A percentile compares a stretch with the other conserved stretches of the same genome.
phyloP scores from a whole-genome alignment of 306 rosid species.

The Senna siamea region DNA sequence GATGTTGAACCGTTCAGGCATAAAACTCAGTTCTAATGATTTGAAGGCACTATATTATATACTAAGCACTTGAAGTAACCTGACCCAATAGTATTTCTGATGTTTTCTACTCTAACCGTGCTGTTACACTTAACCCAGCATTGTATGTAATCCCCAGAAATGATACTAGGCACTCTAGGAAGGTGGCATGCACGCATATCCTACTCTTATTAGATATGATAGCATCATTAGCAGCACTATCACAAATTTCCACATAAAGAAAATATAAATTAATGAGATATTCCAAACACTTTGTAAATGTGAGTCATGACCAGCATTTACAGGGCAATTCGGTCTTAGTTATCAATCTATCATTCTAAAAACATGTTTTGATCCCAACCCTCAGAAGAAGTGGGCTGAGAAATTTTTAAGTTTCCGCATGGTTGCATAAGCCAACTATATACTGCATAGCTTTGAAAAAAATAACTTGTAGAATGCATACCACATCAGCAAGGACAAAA shows the following conservation, averaged over 20 bases:
- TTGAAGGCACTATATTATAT: background rate
- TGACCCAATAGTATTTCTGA: background rate
- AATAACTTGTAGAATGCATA: conserved; percentile 42
- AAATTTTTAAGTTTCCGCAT: too few relatives aligned
- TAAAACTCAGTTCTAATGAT: conserved; percentile 2
- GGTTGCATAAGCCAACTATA: background rate
- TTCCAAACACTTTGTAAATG: background rate
- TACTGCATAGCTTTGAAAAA: background rate
- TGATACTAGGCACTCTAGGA: background rate
- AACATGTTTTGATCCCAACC: background rate
- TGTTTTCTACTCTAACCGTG: background rate
- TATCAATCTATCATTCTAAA: background rate
- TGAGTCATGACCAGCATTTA: background rate
- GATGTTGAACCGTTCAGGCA: conserved; percentile 3
- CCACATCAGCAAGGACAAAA: conserved; percentile 96
- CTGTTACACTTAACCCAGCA: background rate
- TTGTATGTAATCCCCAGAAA: background rate
- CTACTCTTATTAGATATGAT: too few relatives aligned
- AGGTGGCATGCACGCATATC: background rate
- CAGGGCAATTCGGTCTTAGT: background rate
- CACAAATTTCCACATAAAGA: too few relatives aligned
- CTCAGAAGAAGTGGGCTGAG: too few relatives aligned
- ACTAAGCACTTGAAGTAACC: background rate
- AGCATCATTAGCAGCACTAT: too few relatives aligned
- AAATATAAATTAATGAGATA: too few relatives aligned